Evolutionary conservation across 306 rosid species (phyloP).

Genomic region (Vigna hirtella): DNA sequence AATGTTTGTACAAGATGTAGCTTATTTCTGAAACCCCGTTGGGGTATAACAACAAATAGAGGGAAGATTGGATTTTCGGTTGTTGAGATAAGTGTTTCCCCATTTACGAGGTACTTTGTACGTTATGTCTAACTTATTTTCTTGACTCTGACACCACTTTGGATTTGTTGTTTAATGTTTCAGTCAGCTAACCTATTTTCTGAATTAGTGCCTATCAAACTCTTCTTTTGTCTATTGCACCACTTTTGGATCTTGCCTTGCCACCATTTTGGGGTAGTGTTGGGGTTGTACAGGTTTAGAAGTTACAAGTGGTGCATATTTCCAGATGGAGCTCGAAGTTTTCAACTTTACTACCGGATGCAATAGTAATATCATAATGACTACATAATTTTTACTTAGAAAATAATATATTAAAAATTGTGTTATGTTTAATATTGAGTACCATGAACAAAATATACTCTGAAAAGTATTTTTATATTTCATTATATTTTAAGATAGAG

Average conservation of each 20-base stretch:
- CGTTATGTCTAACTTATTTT: background rate
- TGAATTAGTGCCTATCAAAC: conserved; percentile 10
- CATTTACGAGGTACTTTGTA: conserved; percentile 23
- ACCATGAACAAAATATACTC: no score
- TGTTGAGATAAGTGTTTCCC: background rate
- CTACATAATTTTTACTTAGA: background rate
- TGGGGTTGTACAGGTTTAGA: conserved; percentile 18
- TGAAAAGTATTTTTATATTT: no score
- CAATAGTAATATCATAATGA: background rate
- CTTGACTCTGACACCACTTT: conserved; percentile 4
- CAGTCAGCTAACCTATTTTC: conserved; percentile 12
- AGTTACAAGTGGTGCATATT: background rate
- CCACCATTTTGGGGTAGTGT: conserved; percentile 30
- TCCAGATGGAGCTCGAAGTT: background rate
- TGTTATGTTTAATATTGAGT: no score
- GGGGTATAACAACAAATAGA: no score
- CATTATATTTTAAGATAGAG: no score
- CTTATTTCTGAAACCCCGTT: no score
- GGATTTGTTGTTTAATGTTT: conserved; percentile 3
- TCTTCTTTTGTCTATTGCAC: background rate
- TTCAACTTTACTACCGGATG: background rate
- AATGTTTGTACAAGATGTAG: no score
- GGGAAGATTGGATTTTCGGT: no score
- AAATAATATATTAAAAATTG: background rate
- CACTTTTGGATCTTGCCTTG: conserved; percentile 14